Evolutionary conservation across 1,139 yeast genomes (phyloP).

Genomic region (Taphrina populina): DNA sequence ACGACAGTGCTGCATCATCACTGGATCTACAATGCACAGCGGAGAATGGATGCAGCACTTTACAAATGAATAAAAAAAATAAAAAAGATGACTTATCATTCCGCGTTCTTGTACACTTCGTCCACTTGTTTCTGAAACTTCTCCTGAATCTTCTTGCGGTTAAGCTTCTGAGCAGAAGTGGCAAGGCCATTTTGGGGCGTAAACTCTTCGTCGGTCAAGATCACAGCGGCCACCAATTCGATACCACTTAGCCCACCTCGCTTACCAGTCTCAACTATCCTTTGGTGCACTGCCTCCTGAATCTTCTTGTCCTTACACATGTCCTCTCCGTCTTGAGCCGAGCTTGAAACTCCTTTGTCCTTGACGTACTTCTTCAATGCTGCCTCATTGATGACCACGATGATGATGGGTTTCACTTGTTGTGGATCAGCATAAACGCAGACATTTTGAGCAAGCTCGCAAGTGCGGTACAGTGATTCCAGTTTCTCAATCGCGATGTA

Average conservation of each 20-base stretch:
- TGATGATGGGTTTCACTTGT: constrained; percentile 87
- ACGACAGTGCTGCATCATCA: constrained; percentile 36
- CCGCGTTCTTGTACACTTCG: constrained; percentile 40
- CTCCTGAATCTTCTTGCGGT: constrained; percentile 83
- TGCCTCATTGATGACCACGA: constrained; percentile 75
- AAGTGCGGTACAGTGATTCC: constrained; percentile 68
- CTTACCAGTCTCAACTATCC: constrained; percentile 72
- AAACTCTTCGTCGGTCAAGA: constrained; percentile 88
- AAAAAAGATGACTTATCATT: constrained; percentile 43
- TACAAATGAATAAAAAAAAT: background rate
- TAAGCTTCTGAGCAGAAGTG: constrained; percentile 93
- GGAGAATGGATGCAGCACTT: constrained; percentile 27
- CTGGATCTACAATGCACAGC: constrained; percentile 39
- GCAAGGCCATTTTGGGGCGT: constrained; percentile 94
- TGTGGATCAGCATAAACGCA: constrained; percentile 90
- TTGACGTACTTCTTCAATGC: constrained; percentile 63
- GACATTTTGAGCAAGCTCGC: constrained; percentile 69
- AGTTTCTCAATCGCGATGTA: constrained; percentile 86
- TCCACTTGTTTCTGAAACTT: constrained; percentile 47
- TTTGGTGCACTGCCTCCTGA: constrained; percentile 55
- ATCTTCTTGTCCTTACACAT: constrained; percentile 62
- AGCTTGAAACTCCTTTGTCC: constrained; percentile 52
- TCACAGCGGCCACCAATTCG: constrained; percentile 77
- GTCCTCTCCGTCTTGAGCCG: constrained; percentile 55
- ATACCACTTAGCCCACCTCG: constrained; percentile 79